Base-by-base conservation (phyloP, 352 stramenopile genomes). In the Pythium brachiatum region DNA sequence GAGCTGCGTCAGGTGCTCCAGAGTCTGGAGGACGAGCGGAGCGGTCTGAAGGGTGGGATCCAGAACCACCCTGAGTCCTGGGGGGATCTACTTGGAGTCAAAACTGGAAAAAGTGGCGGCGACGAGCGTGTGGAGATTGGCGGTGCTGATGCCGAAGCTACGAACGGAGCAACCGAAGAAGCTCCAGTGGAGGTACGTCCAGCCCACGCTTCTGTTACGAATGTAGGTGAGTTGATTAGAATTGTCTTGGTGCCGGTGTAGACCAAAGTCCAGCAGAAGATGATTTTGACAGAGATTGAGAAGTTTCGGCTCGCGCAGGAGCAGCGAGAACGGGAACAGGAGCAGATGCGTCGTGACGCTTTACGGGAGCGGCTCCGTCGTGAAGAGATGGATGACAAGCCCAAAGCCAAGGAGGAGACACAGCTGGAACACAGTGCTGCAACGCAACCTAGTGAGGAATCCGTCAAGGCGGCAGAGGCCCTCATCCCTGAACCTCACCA, bases 261-360 rank as follows among this genome's bases (percentile, higher is more conserved):
- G 70, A 63, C 67, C 23, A 47, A 73, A 41, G 61, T 76, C 6
- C 72, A 71, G 7, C 64, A 73, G 25, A 64, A 68, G 32, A 83
- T 78, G 69, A 76, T 83, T 29, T 60, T 77, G 57, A 76, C 54
- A 20, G 74, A 76, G 54, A 73, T 83, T 23, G 74, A 76, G 39
- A 83, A 80, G 20, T 80, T 83, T 25, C 72, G 72, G 6, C 21
- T 75, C 38, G 66, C 72, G n/a, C 69, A 83, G 64, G 62, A 78
- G 29, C 62, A 80, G 39, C 74, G 74, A 2, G 69, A 79, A 18
- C 69, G 68, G 47, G 67, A 78, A 26, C 32, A 70, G 16, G 69
- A 80, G 36, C 57, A 69, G 2, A 74, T 75, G 56, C 69, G 70
- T 1, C 56, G 60, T 2, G 64, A 75, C 20, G 62, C 69, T 20